Evolutionary conservation across 2,329 filamentous ascomycete genomes (phyloP), one percentile per base, ranked within the genome.

Genomic region (Xylaria sp.): DNA sequence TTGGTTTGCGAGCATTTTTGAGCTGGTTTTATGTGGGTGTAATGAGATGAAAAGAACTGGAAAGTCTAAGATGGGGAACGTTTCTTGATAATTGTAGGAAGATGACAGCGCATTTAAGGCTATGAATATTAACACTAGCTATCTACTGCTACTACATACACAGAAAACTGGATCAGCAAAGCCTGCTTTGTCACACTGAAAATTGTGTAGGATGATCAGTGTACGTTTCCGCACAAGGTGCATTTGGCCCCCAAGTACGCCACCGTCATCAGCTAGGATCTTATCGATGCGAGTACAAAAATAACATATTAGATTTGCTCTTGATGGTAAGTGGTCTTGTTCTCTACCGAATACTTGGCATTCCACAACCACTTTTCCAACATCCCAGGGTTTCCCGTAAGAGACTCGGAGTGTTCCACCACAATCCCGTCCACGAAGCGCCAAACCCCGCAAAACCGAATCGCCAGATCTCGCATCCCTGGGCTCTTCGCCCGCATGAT

Each of bases 351-450:
- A 50, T 50, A 50, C 30, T 18, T 50, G 23, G 48, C 48, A 2
- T 32, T 5, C 50, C 50, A 55, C 32, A 55, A 2, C 30, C 50
- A 53, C 30, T 20, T 53, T 4, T 53, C 50, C 28, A 53, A 20
- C 30, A 13, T 53, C 4, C 13, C 30, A 1, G 30, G 30, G 18
- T 18, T 4, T 8, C 34, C 50, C 8, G 30, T 5, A 4, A 13
- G 10, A 34, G 18, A 23, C 52, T 66, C 66, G 7, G 48, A 57
- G 48, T 68, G 60, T 28, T 67, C 60, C 8, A 64, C 55, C 9
- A 41, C 23, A 0, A 28, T 4, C 2, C 65, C 65, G 18, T 48
- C 55, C 25, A 23, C 48, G 48, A 67, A 67, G n/a, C 48, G 41
- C 60, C 65, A 67, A 13, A 56, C 13, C 8, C 65, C 65, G 4